Evolutionary conservation across 2,329 filamentous ascomycete species (phyloP).

Genomic region (Calonectria hawksworthii): DNA sequence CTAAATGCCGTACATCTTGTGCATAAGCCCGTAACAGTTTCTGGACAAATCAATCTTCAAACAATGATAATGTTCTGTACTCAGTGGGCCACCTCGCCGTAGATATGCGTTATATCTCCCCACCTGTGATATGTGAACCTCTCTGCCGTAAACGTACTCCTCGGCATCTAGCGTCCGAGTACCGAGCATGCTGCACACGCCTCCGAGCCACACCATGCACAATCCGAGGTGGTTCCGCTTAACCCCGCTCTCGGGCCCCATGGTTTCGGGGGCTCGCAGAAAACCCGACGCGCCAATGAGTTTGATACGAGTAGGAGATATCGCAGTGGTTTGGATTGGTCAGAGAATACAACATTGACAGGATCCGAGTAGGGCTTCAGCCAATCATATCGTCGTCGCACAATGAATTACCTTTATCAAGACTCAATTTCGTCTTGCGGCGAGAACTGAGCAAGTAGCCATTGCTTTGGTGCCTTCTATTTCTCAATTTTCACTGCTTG

Average conservation of each 20-base stretch:
- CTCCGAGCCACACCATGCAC: not conserved
- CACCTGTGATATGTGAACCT: not conserved
- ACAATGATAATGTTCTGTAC: not conserved
- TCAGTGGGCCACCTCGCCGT: not conserved
- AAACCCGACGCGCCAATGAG: not conserved
- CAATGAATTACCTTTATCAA: not conserved
- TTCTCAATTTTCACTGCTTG: not conserved
- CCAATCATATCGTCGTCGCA: not conserved
- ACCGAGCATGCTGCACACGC: not conserved
- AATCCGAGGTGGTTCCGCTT: not conserved
- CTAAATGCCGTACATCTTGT: not conserved
- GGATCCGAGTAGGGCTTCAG: not conserved
- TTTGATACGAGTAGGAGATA: not conserved
- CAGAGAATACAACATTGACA: not conserved
- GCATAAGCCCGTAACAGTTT: not conserved
- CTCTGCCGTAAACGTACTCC: not conserved
- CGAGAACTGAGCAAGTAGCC: not conserved
- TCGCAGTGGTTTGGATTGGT: not conserved
- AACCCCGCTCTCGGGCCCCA: not conserved
- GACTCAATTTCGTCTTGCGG: not conserved
- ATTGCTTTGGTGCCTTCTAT: not conserved
- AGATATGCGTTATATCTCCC: not conserved
- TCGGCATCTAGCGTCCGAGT: not conserved
- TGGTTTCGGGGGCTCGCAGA: not conserved
- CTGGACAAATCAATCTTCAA: not conserved